Conservation (phyloP, 2,329 filamentous ascomycete species). For the Penicillium sp. region DNA sequence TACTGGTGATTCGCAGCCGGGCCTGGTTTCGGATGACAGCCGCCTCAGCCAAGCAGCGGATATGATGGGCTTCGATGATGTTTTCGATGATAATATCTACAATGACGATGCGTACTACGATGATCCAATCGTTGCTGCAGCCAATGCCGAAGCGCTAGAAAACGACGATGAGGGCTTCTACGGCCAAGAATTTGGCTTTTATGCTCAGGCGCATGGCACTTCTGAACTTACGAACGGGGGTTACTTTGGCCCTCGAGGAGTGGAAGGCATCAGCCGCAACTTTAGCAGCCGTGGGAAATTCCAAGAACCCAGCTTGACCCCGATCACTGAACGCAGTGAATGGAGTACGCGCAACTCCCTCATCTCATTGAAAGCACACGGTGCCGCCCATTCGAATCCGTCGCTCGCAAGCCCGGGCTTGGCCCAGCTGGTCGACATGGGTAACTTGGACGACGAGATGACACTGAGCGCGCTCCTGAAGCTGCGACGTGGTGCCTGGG, state of each 20-base stretch:
- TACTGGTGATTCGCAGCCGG: conserved; percentile 43
- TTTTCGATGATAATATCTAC: conserved; percentile 52
- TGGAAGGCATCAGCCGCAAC: conserved; percentile 61
- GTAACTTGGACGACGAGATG: conserved; percentile 67
- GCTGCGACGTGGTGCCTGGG: conserved; percentile 74
- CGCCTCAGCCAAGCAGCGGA: conserved; percentile 49
- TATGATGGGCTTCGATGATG: conserved; percentile 39
- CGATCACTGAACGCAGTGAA: conserved; percentile 93
- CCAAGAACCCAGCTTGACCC: conserved; percentile 87
- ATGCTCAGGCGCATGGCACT: conserved; percentile 59
- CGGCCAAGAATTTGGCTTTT: conserved; percentile 95
- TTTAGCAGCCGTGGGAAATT: conserved; percentile 73
- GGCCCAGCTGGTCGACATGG: conserved; percentile 68
- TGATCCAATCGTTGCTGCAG: conserved; percentile 88
- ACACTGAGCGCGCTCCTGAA: conserved; percentile 70
- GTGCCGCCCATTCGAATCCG: conserved; percentile 46
- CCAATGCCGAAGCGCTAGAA: conserved; percentile 89
- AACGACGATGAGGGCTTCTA: conserved; percentile 94
- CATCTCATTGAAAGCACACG: conserved; percentile 66
- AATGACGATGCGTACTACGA: conserved; percentile 73
- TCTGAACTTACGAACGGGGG: conserved; percentile 74
- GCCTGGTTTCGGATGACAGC: conserved; percentile 51
- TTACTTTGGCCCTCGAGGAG: conserved; percentile 77
- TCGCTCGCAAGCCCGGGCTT: conserved; percentile 69
- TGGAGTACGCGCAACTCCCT: conserved; percentile 94